phyloP scores from a whole-genome alignment of 2,329 filamentous ascomycete genomes.

The Capronia americana region DNA sequence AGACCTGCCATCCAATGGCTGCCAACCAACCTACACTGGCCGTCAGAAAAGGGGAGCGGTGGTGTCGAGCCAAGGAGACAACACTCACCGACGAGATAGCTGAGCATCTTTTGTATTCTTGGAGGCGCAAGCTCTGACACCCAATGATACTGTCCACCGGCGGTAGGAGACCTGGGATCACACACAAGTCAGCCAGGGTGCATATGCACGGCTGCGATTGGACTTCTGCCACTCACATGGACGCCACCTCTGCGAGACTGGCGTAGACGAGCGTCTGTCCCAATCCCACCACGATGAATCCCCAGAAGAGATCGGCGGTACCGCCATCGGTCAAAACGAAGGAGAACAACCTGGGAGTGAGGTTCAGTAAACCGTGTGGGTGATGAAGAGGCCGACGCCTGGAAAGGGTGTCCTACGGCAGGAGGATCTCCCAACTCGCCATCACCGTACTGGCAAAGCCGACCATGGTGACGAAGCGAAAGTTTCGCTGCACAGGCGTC shows the following conservation, averaged over 20 bases:
- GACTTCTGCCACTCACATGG: conserved; percentile 47
- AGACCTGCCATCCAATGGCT: conserved; percentile 54
- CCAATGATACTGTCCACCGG: conserved; percentile 63
- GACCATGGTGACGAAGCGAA: conserved; percentile 53
- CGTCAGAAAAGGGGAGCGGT: conserved; percentile 24
- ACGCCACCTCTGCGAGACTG: conserved; percentile 59
- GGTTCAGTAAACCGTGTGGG: background rate
- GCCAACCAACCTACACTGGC: conserved; percentile 49
- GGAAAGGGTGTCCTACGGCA: conserved; percentile 44
- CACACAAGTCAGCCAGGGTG: background rate
- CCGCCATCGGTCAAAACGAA: conserved; percentile 54
- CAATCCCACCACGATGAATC: conserved; percentile 56
- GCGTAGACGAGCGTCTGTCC: conserved; percentile 51
- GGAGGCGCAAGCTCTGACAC: conserved; percentile 61
- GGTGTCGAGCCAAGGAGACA: conserved; percentile 13
- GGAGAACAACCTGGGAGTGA: conserved; percentile 21
- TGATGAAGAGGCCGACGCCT: background rate
- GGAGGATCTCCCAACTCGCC: conserved; percentile 52
- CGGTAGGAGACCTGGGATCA: conserved; percentile 46
- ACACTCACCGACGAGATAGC: conserved; percentile 57
- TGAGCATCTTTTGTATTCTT: conserved; percentile 59
- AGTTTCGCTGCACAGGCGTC: conserved; percentile 48
- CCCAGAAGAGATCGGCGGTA: conserved; percentile 60
- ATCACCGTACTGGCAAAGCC: conserved; percentile 54
- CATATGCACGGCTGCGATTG: background rate